These are phyloP conservation scores for Zizania palustris DNA, from an alignment of 202 grass and related monocot genomes.

Conservation along the genomic window DNA sequence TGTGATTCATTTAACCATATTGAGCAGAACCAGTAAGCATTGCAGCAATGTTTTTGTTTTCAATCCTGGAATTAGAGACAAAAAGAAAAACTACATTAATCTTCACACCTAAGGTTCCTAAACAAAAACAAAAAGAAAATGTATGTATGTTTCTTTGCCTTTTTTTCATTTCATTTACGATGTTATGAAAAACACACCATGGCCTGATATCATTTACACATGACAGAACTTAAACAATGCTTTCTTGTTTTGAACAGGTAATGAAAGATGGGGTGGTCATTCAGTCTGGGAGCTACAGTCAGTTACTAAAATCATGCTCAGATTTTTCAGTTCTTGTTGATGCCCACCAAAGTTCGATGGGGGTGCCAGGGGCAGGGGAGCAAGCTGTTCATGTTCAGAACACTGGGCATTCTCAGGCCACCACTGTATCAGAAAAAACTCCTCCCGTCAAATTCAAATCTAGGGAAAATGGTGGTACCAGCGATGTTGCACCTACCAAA, in stretches of 20 bases:
- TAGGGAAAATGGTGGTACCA: slow-evolving; percentile 15
- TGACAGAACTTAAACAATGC: slow-evolving; percentile 18
- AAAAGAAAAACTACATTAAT: background rate
- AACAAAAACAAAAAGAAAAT: background rate
- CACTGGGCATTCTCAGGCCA: slow-evolving; percentile 21
- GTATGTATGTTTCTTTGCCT: background rate
- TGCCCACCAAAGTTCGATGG: slow-evolving; percentile 60
- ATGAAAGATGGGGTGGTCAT: slow-evolving; percentile 52
- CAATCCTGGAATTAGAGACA: background rate
- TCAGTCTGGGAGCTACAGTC: slow-evolving; percentile 49
- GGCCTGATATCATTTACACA: background rate
- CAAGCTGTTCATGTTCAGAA: slow-evolving; percentile 26
- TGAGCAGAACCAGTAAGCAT: background rate
- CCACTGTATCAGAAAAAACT: background rate
- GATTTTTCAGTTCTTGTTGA: slow-evolving; percentile 58
- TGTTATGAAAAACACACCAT: background rate
- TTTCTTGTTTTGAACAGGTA: slow-evolving; percentile 39
- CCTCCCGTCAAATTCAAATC: slow-evolving; percentile 30
- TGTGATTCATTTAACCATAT: background rate
- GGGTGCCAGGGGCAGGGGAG: slow-evolving; percentile 34
- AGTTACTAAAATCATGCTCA: slow-evolving; percentile 52
- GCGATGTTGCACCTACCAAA: slow-evolving; percentile 11
- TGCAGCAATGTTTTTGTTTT: background rate
- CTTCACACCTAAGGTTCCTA: background rate
- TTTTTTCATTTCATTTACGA: background rate